Base-by-base conservation (phyloP, 1,284 basidiomycete species). In the Clitocybe nebularis region DNA sequence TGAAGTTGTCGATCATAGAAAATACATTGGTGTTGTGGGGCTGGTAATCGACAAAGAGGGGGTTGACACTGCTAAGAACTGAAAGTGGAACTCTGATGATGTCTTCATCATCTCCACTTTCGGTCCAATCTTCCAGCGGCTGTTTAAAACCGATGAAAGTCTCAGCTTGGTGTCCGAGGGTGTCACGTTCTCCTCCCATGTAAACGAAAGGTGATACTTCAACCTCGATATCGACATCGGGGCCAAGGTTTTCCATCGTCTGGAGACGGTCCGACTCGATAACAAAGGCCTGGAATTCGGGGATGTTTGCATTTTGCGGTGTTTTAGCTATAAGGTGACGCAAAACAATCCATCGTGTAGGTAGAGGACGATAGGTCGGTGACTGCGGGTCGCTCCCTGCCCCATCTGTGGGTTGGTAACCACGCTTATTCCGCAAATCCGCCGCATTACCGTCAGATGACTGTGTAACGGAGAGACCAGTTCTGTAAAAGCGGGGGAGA, bases 1-100 rank as follows among this genome's bases (percentile, higher is more conserved):
- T 11, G n/a, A 41, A 41, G 20, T 41, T 41, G 19, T 41, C 39
- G n/a, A 29, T 17, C 13, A 32, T 34, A 14, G 39, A 41, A 21
- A 41, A 41, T 5, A 41, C 39, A 22, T 34, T 41, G 16, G 16
- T 8, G 13, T 41, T 41, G 14, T 41, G 39, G 4, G 39, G 39
- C 20, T 41, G 39, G 13, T 34, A 41, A 13, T 41, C 39, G 9
- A 29, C 10, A 6, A 41, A 34, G 8, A 20, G 6, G 4, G 32
- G 32, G 7, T 34, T 19, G 6, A 34, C 14, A 19, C 14, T 34
- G 16, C 10, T 9, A 3, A 19, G 5, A 6, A 34, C 13, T 4
- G 16, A 34, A 34, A 34, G 32, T 4, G 14, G 14, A 3, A 34
- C 32, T 3, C 32, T 4, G 2, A 19, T 16, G 32, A 19, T 19